Evolutionary conservation across 768 basidiomycete genomes (phyloP).

Genomic region (Tephrocybe sp.): DNA sequence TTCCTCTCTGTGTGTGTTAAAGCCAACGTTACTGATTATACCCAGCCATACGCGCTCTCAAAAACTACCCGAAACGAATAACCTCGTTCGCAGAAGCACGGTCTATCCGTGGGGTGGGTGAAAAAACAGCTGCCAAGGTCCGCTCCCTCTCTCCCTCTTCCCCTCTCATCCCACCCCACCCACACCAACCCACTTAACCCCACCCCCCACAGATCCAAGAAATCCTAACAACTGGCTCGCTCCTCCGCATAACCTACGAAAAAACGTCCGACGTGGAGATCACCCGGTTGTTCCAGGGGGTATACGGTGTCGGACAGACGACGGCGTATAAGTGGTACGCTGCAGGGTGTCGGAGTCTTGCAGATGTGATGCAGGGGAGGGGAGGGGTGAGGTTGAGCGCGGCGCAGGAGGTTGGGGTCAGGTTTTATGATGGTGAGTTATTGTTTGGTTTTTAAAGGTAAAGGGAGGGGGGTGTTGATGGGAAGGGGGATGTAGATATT

Average conservation of each 20-base stretch:
- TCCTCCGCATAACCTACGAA: slow-evolving; percentile 67
- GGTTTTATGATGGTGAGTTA: slow-evolving; percentile 63
- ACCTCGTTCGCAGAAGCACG: slow-evolving; percentile 56
- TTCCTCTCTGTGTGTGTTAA: background rate
- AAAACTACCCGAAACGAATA: slow-evolving; percentile 56
- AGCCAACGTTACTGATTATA: background rate
- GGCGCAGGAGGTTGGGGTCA: slow-evolving; percentile 65
- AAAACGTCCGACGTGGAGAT: slow-evolving; percentile 59
- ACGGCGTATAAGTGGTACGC: slow-evolving; percentile 74
- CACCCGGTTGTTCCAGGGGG: slow-evolving; percentile 63
- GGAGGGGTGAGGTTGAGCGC: slow-evolving; percentile 57
- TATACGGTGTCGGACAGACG: slow-evolving; percentile 79
- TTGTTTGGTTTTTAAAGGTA: background rate
- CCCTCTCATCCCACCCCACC: no score
- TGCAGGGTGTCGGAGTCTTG: slow-evolving; percentile 73
- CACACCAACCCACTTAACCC: no score
- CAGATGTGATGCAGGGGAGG: slow-evolving; percentile 63
- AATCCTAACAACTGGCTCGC: slow-evolving; percentile 71
- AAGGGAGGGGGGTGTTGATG: background rate
- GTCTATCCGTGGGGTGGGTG: slow-evolving; percentile 59
- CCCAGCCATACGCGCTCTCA: slow-evolving; percentile 58
- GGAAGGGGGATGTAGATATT: slow-evolving; percentile 50
- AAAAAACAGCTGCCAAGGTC: slow-evolving; percentile 75
- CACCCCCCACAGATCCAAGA: slow-evolving; percentile 78
- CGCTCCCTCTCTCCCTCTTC: background rate